Base-by-base conservation (phyloP, 2,329 filamentous ascomycete genomes). In the Verticillium nonalfalfae region DNA sequence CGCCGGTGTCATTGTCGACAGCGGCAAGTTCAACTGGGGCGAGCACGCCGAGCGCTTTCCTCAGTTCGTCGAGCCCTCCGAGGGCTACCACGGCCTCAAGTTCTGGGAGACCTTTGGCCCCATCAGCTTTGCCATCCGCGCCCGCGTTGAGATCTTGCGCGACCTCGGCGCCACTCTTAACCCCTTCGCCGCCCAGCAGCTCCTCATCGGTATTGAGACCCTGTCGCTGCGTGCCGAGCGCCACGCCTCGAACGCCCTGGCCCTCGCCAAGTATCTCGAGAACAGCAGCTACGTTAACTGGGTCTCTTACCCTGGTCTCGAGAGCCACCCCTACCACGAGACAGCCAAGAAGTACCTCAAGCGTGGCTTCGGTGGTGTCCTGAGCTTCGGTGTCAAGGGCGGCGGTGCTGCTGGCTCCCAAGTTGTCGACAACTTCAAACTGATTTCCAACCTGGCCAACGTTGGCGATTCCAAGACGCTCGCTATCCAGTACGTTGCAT, bases 371-470 rank as follows among this genome's bases (percentile, higher is more conserved):
- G 94, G 94, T 58, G 93, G 95, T 69, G 93, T 99, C 18, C 76
- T 99, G 65, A 96, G 90, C 69, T 95, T 99, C 68, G 95, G 95
- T 59, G 90, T 97, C 64, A 96, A 96, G 79, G 93, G 94, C 2
- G 93, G 91, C 63, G 91, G 85, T 64, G 81, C 79, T n/a, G 92
- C 90, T 15, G 94, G 95, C 64, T 90, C 87, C 73, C 87, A 93
- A 76, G 86, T 98, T 36, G 95, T 98, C 59, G 95, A 99, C 76
- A 87, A 87, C 68, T 96, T 99, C 81, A 95, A 96, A 83, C 79
- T 99, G 68, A 92, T 98, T 69, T 96, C 92, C 18, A 97, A 98
- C 77, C 80, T 98, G 68, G 95, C 95, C 62, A 99, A 99, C 73
- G 93, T 98, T 34, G 94, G 94, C 62, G 94, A 98, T 74, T 91